Conservation (phyloP, 2,329 filamentous ascomycete genomes). For the Thielaviopsis punctulata region DNA sequence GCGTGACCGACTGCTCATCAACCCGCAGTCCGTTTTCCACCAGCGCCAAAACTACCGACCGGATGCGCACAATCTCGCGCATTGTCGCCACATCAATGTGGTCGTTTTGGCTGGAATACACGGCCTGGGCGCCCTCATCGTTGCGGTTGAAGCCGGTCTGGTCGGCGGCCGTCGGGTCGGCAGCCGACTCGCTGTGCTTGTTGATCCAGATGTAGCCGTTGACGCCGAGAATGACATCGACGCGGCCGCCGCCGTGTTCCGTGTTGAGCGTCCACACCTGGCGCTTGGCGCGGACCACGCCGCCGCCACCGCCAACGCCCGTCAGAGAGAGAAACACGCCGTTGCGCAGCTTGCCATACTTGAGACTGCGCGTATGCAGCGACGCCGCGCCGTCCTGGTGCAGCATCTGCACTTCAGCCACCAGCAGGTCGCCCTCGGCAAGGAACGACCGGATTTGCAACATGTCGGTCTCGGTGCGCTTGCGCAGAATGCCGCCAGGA, state of each 20-base stretch:
- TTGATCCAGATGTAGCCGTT: constrained; percentile 96
- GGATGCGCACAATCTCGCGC: constrained; percentile 72
- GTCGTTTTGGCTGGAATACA: constrained; percentile 94
- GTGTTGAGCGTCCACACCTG: constrained; percentile 72
- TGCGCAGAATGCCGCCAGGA: constrained; percentile 78
- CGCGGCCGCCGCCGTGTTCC: constrained; percentile 38
- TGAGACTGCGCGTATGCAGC: constrained; percentile 75
- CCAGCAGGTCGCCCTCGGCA: constrained; percentile 79
- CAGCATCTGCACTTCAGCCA: constrained; percentile 86
- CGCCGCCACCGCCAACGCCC: constrained; percentile 69
- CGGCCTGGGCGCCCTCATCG: constrained; percentile 69
- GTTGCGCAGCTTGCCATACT: constrained; percentile 91
- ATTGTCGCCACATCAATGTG: constrained; percentile 58
- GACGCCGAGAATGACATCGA: constrained; percentile 81
- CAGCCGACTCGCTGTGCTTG: constrained; percentile 56
- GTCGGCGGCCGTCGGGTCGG: constrained; percentile 27
- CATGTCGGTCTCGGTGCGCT: constrained; percentile 88
- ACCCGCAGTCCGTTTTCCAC: constrained; percentile 70
- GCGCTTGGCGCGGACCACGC: constrained; percentile 66
- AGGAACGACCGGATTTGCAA: constrained; percentile 97
- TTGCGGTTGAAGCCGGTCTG: constrained; percentile 63
- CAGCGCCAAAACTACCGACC: constrained; percentile 65
- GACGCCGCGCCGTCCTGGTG: constrained; percentile 73
- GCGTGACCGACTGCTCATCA: constrained; percentile 76
- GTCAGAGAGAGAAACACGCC: constrained; percentile 72